Evolutionary conservation across 1,284 basidiomycete genomes (phyloP).

Genomic region (Boletus semigastroideus): DNA sequence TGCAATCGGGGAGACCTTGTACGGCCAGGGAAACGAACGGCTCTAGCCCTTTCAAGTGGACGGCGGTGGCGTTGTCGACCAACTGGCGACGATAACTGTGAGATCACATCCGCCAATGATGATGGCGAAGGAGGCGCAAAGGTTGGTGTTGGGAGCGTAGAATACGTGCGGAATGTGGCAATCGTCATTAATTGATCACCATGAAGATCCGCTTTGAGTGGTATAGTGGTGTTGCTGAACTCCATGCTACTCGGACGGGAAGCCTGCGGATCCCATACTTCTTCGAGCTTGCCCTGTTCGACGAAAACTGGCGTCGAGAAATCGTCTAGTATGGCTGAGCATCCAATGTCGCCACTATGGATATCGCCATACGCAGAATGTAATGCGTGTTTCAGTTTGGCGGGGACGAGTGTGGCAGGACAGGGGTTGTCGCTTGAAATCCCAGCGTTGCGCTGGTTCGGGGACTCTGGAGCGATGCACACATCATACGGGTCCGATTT

Average conservation of each 20-base stretch:
- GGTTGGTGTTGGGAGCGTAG: slow-evolving; percentile 29
- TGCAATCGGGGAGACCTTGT: slow-evolving; percentile 26
- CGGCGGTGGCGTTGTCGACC: slow-evolving; percentile 26
- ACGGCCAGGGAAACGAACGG: slow-evolving; percentile 29
- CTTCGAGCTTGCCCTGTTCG: slow-evolving; percentile 1
- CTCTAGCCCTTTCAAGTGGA: slow-evolving; percentile 32
- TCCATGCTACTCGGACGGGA: slow-evolving; percentile 8
- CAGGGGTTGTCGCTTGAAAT: background rate
- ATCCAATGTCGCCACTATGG: background rate
- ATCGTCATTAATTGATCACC: slow-evolving; percentile 14
- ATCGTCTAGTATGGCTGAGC: background rate
- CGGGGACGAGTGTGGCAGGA: background rate
- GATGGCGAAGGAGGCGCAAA: slow-evolving; percentile 34
- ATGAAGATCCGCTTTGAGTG: slow-evolving; percentile 17
- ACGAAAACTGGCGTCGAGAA: background rate
- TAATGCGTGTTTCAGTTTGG: background rate
- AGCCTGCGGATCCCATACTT: slow-evolving; percentile 17
- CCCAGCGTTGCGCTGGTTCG: slow-evolving; percentile 1
- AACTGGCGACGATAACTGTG: slow-evolving; percentile 19
- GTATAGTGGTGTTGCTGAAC: background rate
- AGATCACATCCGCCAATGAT: slow-evolving; percentile 27
- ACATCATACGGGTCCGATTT: slow-evolving; percentile 2
- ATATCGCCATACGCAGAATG: background rate
- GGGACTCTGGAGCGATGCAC: background rate
- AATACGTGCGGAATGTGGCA: slow-evolving; percentile 26